Base-by-base conservation (phyloP, 108 stramenopile genomes). In the Nitzschia sp. region DNA sequence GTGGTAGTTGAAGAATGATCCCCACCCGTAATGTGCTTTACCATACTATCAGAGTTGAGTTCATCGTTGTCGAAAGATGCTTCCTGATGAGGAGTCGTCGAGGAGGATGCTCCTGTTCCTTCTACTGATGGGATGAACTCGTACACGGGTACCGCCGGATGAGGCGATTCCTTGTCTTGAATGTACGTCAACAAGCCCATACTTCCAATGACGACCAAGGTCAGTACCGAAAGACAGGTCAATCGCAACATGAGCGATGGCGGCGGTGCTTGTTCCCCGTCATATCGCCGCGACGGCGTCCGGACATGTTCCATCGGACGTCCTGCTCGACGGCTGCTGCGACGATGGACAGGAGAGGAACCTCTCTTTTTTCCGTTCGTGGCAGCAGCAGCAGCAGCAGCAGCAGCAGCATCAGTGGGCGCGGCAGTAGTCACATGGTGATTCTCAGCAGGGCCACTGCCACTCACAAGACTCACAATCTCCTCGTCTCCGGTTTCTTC, bases 171-270 rank as follows among this genome's bases (percentile, higher is more conserved):
- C 26, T 41, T 17, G 9, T 41, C 41, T 19, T 38, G 25, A 2
- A 61, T 8, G 23, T 61, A 61, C 38, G 60, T 61, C 23, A 61
- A 15, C n/a, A 61, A 61, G 15, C 60, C 60, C 60, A 61, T 34
- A 13, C 60, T 34, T 13, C 38, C 32, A 8, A 61, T 5, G 22
- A 61, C 36, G 13, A 61, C 38, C 23, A 61, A 17, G 13, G 60
- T 61, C 23, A 61, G 26, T 15, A 61, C 60, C 0, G 60, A 61
- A 17, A 61, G 33, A 61, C 60, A 61, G 23, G 38, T 41, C 25
- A 61, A 34, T 25, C 60, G 36, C 60, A 41, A 45, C 60, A 61
- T 61, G 60, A 61, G 23, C 9, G 55, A 31, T 5, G 5, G 25
- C n/a, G 6, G 50, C 1, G 32, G 29, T 21, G 21, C 19, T 22